phyloP scores from a whole-genome alignment of 225 moss, liverwort and hornwort species.

The Polytrichum formosum region DNA sequence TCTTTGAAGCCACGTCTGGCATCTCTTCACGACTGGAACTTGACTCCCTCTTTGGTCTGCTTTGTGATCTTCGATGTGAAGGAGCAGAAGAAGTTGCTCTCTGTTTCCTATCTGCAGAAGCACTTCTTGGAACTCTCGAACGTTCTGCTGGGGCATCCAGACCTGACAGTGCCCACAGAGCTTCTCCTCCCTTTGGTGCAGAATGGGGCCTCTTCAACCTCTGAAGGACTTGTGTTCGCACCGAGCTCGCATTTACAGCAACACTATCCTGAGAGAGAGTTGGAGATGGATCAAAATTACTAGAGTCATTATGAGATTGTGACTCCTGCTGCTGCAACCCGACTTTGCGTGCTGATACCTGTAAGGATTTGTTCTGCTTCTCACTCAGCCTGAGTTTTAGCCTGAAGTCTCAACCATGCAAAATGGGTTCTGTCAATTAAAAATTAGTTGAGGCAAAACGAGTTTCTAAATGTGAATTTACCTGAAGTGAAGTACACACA shows the following conservation, averaged over 20 bases:
- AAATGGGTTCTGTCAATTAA: not conserved
- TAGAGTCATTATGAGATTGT: conserved; percentile 9
- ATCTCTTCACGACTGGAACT: conserved; percentile 27
- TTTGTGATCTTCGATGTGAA: not conserved
- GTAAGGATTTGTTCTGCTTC: conserved; percentile 5
- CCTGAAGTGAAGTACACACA: too few species aligned
- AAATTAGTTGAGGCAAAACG: too few species aligned
- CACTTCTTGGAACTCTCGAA: conserved; percentile 22
- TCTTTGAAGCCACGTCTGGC: conserved; percentile 38
- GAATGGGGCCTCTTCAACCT: conserved; percentile 32
- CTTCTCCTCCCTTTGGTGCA: conserved; percentile 16
- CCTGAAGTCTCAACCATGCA: conserved; percentile 21
- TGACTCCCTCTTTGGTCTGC: conserved; percentile 20
- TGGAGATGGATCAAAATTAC: conserved; percentile 9
- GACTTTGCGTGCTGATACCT: conserved; percentile 17
- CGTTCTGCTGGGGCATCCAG: conserved; percentile 23
- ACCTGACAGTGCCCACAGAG: conserved; percentile 35
- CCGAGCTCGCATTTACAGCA: conserved; percentile 7
- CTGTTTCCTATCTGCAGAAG: conserved; percentile 21
- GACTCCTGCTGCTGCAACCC: conserved; percentile 2
- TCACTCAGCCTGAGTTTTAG: conserved; percentile 20
- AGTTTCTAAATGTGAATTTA: too few species aligned
- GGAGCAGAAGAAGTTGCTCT: conserved; percentile 28
- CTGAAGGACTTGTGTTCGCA: conserved; percentile 16
- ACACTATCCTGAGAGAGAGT: conserved; percentile 13